A percentile compares a stretch with the other conserved stretches of the same genome.
Evolutionary conservation across 345 rosid species (phyloP).

Genomic region (Heritiera fomes): DNA sequence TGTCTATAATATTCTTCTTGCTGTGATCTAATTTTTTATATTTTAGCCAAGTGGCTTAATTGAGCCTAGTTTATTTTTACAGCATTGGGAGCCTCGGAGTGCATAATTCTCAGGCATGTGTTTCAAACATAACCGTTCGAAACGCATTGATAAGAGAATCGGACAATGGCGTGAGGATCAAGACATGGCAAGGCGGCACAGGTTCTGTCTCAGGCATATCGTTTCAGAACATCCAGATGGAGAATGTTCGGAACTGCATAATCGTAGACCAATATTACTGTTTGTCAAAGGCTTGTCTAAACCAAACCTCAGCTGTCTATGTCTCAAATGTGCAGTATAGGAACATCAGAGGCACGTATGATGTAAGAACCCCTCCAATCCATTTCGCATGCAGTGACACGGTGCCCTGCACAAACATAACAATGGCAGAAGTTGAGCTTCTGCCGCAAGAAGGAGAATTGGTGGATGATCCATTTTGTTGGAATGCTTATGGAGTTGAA

Average conservation of each 20-base stretch:
- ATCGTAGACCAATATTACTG: slow-evolving; percentile 92
- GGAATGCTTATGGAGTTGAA: slow-evolving; percentile 92
- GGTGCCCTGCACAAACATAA: slow-evolving; percentile 88
- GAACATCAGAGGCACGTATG: slow-evolving; percentile 89
- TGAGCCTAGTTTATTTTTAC: slow-evolving; percentile 12
- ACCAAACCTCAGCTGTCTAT: slow-evolving; percentile 83
- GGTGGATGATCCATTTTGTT: slow-evolving; percentile 94
- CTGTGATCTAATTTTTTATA: too few species aligned
- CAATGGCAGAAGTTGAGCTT: slow-evolving; percentile 87
- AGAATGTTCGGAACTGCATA: slow-evolving; percentile 88
- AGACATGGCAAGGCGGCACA: slow-evolving; percentile 97
- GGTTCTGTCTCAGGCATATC: slow-evolving; percentile 69
- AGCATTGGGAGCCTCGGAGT: slow-evolving; percentile 97
- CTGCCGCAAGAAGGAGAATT: slow-evolving; percentile 81
- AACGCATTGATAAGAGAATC: slow-evolving; percentile 69
- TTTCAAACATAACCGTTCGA: slow-evolving; percentile 78
- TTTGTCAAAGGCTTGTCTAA: slow-evolving; percentile 56
- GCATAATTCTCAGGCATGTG: slow-evolving; percentile 93
- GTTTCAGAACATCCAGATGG: slow-evolving; percentile 88
- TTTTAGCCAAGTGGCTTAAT: not conserved
- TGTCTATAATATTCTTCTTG: too few species aligned
- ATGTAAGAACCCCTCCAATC: slow-evolving; percentile 75
- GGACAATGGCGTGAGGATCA: slow-evolving; percentile 85
- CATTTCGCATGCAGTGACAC: slow-evolving; percentile 96
- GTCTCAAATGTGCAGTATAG: slow-evolving; percentile 63